Base-by-base conservation (phyloP, 2,329 filamentous ascomycete species). In the Blastomyces percursus region DNA sequence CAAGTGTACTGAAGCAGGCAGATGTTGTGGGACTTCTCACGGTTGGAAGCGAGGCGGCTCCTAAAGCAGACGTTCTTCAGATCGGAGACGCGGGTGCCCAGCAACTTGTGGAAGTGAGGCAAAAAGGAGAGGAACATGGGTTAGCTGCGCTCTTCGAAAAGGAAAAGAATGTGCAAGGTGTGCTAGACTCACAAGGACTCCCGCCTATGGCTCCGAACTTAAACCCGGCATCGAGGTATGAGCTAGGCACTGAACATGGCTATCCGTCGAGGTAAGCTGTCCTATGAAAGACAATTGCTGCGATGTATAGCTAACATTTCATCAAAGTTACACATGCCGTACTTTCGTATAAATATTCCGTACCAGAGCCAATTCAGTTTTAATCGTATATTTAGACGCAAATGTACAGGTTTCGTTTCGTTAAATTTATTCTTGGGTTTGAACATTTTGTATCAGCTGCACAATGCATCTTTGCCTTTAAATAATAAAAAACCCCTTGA, bases 11-110 rank as follows among this genome's bases (percentile, higher is more conserved):
- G 65, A 87, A 81, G 64, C 94, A 97, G 80, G 84, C 84, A 56
- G 89, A 97, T 75, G 86, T 91, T 60, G 94, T 94, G 30, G 88
- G 88, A 51, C 84, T 99, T 69, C 81, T 99, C 73, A 86, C 83
- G 35, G 86, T 97, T 54, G 94, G 94, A 68, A 96, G 88, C 77
- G 88, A 87, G 62, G 87, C 85, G 12, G 80, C 80, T 58, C 93
- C 94, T 42, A 93, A 91, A 79, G 86, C 90, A 66, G 90, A 96
- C 64, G 76, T 85, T 60, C 72, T 84, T 71, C 83, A 93, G 72
- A 83, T 96, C 67, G 89, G 89, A 56, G 86, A 90, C 67, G 86
- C 84, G 27, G 89, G 91, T 72, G 80, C 78, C 63, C 85, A 87
- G 72, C 84, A 89, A 80, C 80, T 99, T 66, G 87, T 94, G 48